Percentiles rank a stretch among this genome's conserved stretches.
Conservation (phyloP, 2,329 filamentous ascomycete genomes). For the Stachybotrys chlorohalonatus region DNA sequence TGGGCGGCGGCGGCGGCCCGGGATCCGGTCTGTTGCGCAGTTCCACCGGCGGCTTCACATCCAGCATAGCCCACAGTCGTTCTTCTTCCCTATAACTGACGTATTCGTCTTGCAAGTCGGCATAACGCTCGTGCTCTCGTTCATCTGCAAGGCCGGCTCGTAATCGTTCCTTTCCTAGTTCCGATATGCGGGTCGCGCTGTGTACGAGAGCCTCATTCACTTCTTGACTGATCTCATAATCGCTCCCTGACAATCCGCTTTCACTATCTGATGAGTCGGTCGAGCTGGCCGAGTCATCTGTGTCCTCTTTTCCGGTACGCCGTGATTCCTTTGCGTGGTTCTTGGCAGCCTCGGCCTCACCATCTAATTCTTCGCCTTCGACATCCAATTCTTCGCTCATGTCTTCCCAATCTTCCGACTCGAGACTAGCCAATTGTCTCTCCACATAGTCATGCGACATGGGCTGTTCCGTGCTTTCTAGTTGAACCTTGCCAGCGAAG, state of each 20-base stretch:
- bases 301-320: conserved; percentile 10
- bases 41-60: conserved; percentile 25
- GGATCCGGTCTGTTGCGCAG: conserved; percentile 20
- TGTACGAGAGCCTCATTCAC: conserved; percentile 31
- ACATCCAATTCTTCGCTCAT: neutral
- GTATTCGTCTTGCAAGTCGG: conserved; percentile 31
- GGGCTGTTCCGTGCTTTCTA: conserved; percentile 11
- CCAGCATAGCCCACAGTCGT: conserved; percentile 36
- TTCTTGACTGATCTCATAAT: conserved; percentile 26
- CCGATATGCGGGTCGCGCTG: conserved; percentile 29
- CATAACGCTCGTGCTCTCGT: conserved; percentile 31
- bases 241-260: conserved; percentile 6
- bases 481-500: conserved; percentile 9
- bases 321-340: conserved; percentile 3
- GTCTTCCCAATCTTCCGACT: neutral
- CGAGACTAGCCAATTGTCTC: conserved; percentile 15
- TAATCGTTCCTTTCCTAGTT: conserved; percentile 26
- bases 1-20: conserved; percentile 16
- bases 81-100: conserved; percentile 31
- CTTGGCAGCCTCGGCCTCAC: neutral
- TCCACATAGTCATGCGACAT: conserved; percentile 38
- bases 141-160: conserved; percentile 29
- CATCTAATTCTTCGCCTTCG: neutral
- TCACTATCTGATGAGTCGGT: conserved; percentile 9
- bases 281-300: conserved; percentile 1